Base-by-base conservation (phyloP, 2,329 filamentous ascomycete genomes). In the Fusarium chuoi region DNA sequence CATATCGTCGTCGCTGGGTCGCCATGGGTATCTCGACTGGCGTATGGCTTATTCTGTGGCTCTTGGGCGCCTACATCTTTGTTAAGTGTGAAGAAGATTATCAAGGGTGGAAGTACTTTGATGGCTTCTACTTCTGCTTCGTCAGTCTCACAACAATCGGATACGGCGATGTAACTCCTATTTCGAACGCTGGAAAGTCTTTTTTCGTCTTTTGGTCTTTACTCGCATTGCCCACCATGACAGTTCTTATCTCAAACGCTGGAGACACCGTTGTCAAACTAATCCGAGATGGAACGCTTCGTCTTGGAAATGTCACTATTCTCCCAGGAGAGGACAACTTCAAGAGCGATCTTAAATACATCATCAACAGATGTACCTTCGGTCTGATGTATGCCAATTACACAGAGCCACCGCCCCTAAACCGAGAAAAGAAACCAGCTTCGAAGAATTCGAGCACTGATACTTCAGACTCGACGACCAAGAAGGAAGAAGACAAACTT, bases 181-280 rank as follows among this genome's bases (percentile, higher is more conserved):
- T 90, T n/a, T 93, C 92, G 5, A 95, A 95, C 72, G 88, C 91
- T 0, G 94, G 93, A 3, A 91, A 93, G 62, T 90, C 93, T 0
- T 97, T 98, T 80, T 98, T 97, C 77, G 93, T 98, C n/a, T 91
- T 98, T 63, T 98, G 95, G 95, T 94, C 92, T 20, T 82, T 98
- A 3, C 87, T 98, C 33, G 94, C 95, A 0, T 87, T 98, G 7
- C 95, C 95, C 0, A 95, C 93, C 5, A 95, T 95, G 88, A 97
- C 95, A 0, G 91, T 97, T 24, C 87, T 98, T 18, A 93, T 97
- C 71, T 92, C 91, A 17, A 93, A 95, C 74, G 93, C 96, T 67
- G 93, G 93, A 30, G 93, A 97, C 77, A 98, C 95, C 0, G 88
- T 98, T 26, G 91, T 98, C 51, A 90, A 89, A 75, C 82, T 84